Evolutionary conservation across 2,329 filamentous ascomycete genomes (phyloP).

Genomic region (Bipolaris sorokiniana): DNA sequence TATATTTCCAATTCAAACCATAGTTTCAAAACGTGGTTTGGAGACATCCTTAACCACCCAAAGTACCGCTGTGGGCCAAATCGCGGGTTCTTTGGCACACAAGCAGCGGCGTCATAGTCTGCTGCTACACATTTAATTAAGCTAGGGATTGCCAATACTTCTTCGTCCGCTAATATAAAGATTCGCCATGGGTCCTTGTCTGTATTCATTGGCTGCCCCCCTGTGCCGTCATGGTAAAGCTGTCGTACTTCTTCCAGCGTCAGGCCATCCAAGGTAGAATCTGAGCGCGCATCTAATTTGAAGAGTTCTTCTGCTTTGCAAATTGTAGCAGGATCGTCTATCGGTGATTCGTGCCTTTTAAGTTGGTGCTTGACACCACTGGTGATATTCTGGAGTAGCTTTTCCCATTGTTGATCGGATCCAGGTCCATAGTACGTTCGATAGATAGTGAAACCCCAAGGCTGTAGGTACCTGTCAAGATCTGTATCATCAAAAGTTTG

Average conservation of each 20-base stretch:
- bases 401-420: background rate
- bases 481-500: no score
- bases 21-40: background rate
- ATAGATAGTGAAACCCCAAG: background rate
- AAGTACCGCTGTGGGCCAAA: background rate
- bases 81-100: background rate
- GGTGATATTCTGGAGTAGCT: no score
- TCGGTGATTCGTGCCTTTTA: no score
- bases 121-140: background rate
- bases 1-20: background rate
- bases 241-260: constrained; percentile 1
- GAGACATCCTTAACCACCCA: constrained; percentile 3
- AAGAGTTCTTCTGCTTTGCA: no score
- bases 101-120: background rate
- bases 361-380: no score
- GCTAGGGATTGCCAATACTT: background rate
- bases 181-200: background rate
- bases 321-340: no score
- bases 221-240: background rate
- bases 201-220: background rate
- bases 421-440: background rate
- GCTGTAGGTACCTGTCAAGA: background rate
- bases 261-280: background rate
- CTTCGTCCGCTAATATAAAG: background rate
- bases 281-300: no score